Conservation (phyloP, 164 flowering plant genomes). For the Vitis amurensis region DNA sequence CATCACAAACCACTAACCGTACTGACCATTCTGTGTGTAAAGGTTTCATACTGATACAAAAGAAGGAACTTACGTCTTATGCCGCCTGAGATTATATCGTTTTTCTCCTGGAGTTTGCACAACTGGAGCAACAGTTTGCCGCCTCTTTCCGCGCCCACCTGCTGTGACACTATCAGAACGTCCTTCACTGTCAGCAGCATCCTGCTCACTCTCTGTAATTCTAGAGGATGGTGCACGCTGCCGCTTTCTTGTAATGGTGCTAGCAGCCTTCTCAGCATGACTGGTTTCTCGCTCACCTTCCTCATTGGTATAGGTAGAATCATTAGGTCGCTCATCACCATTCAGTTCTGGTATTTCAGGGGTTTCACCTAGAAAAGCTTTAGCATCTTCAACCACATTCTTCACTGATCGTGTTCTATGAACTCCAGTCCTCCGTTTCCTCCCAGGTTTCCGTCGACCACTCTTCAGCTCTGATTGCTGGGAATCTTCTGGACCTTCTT, state of each 20-base stretch:
- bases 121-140: conserved; percentile 44
- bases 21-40: background rate
- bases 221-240: conserved; percentile 35
- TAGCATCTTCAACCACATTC: conserved; percentile 62
- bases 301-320: conserved; percentile 29
- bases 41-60: background rate
- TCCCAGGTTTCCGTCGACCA: conserved; percentile 33
- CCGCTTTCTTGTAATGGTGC: conserved; percentile 46
- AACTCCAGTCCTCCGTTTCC: conserved; percentile 33
- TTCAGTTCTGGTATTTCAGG: conserved; percentile 20
- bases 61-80: conserved; percentile 52
- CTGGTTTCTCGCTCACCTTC: conserved; percentile 38
- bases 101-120: conserved; percentile 52
- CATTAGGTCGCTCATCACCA: conserved; percentile 25
- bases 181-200: conserved; percentile 60
- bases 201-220: conserved; percentile 51
- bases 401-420: conserved; percentile 61
- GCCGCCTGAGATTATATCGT: conserved; percentile 82
- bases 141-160: conserved; percentile 67
- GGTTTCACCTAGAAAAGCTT: conserved; percentile 41
- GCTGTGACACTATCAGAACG: conserved; percentile 61
- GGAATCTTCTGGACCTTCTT: conserved; percentile 48
- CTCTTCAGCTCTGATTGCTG: conserved; percentile 41
- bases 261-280: conserved; percentile 21
- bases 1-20: background rate